Evolutionary conservation across 768 basidiomycete species (phyloP).

Genomic region (Steccherinum ochraceum): DNA sequence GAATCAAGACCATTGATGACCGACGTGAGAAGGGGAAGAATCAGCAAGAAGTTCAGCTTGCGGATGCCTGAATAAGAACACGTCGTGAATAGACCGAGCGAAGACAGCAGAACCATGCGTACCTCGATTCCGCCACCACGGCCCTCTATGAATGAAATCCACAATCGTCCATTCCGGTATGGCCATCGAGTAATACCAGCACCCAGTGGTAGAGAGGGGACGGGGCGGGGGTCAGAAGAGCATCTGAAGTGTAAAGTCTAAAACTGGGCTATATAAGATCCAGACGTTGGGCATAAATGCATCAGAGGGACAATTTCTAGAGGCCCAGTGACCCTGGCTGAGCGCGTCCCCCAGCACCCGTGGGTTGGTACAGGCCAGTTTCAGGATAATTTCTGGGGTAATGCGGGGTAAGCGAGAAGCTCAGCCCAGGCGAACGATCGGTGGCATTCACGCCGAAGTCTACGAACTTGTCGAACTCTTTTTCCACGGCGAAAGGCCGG

Average conservation of each 20-base stretch:
- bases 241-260: not conserved
- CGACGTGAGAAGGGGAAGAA: slow-evolving; percentile 60
- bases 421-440: not conserved
- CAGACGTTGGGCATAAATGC: not conserved
- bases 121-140: slow-evolving; percentile 62
- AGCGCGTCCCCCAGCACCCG: too few relatives aligned
- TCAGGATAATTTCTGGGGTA: slow-evolving; percentile 17
- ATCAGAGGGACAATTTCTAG: not conserved
- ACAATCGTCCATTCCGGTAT: slow-evolving; percentile 47
- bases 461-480: not conserved
- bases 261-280: not conserved
- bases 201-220: not conserved
- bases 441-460: not conserved
- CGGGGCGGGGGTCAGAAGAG: not conserved
- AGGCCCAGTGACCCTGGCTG: too few relatives aligned
- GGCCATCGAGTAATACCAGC: slow-evolving; percentile 15
- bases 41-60: slow-evolving; percentile 48
- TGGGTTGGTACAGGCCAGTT: not conserved
- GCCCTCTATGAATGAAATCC: slow-evolving; percentile 52
- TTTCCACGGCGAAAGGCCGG: not conserved
- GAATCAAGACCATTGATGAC: slow-evolving; percentile 64
- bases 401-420: slow-evolving; percentile 15
- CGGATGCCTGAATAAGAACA: slow-evolving; percentile 43
- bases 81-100: not conserved
- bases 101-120: slow-evolving; percentile 8